Base-by-base conservation (phyloP, 78 protist genomes). In the Planoprotostelium fungivorum region DNA sequence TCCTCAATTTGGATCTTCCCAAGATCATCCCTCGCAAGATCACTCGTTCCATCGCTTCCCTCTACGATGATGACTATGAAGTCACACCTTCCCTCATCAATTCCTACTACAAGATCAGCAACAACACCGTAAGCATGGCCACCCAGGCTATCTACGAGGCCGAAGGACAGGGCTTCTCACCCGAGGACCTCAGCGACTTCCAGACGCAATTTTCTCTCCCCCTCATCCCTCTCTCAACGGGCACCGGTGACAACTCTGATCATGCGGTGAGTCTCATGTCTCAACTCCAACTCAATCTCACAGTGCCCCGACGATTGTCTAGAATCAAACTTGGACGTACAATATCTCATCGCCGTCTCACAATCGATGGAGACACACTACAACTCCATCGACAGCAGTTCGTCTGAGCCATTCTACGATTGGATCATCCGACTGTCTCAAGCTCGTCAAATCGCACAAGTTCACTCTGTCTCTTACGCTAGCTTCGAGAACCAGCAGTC, bases 241-340 rank as follows among this genome's bases (percentile, higher is more conserved):
- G 5, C 73, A 51, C 73, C 16, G 73, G 73, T 25, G 16, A 51
- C 73, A 51, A 51, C 73, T 25, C 5, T 16, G 73, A 5, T 51
- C 31, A 5, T 51, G 73, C 5, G 31, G 73, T 51, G 73, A 51
- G 73, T 16, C 73, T 51, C 73, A 51, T 51, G 5, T 25, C 16
- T 51, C 31, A 5, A 51, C 16, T 25, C 16, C 73, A 51, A 25
- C 73, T 51, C 31, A 51, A 25, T 16, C 16, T 51, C 16, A 51
- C 73, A 51, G 73, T 51, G 73, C 38, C 94, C 94, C 87, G 90
- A 84, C 36, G 29, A 37, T 0, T 51, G 73, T 51, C 31, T 5
- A 51, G 94, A 92, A 37, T 84, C 94, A 63, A 92, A 91, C 28
- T 63, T 92, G 16, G 94, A 92, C 51, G 91, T 92, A 34, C 94